These are phyloP conservation scores for Nicotiana tabacum DNA, from an alignment of 257 asterid species.

Conservation along the genomic window DNA sequence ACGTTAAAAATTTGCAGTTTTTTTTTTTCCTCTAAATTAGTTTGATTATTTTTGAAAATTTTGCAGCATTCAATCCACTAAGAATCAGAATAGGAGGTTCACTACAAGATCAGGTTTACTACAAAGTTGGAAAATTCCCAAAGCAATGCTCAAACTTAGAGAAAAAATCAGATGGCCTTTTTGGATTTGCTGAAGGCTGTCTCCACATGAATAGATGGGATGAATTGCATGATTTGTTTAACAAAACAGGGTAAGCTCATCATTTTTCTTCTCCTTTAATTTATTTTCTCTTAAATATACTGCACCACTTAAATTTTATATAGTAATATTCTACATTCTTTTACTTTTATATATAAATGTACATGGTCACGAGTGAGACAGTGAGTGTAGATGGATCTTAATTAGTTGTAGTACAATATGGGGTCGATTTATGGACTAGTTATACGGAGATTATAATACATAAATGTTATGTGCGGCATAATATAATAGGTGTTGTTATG, in stretches of 20 bases:
- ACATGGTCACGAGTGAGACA: no score
- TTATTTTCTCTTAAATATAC: no score
- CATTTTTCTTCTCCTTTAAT: no score
- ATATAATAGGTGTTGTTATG: no score
- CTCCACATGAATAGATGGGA: slow-evolving; percentile 71
- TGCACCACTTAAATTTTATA: no score
- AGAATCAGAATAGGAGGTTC: slow-evolving; percentile 75
- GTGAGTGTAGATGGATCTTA: no score
- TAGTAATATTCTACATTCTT: no score
- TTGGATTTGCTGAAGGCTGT: slow-evolving; percentile 65
- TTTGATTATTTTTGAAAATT: background rate
- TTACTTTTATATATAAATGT: no score
- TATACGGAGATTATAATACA: no score
- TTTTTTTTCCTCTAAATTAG: background rate
- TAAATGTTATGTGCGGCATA: no score
- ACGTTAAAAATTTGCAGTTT: background rate
- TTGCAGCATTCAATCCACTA: slow-evolving; percentile 51
- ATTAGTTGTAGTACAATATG: no score
- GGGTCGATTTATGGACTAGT: no score
- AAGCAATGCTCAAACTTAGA: slow-evolving; percentile 51
- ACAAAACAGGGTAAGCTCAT: slow-evolving; percentile 46
- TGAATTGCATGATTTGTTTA: slow-evolving; percentile 43
- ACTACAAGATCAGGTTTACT: slow-evolving; percentile 61
- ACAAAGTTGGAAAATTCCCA: slow-evolving; percentile 38
- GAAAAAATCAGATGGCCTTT: slow-evolving; percentile 22